Base-by-base conservation (phyloP, 2,329 filamentous ascomycete genomes). In the Aspergillus spinulosporus region DNA sequence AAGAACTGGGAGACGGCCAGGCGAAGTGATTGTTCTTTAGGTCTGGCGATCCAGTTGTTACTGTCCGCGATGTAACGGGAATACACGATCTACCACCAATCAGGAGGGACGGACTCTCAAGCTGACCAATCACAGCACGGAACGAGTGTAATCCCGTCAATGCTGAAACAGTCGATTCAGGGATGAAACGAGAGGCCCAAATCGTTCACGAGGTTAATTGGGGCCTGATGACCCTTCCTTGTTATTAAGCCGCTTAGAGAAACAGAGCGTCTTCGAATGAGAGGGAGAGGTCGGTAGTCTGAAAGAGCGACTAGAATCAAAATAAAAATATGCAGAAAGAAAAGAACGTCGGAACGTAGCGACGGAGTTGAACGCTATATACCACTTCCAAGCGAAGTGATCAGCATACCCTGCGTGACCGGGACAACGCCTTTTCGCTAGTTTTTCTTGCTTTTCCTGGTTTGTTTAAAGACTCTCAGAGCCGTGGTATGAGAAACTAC, bases 161-260 rank as follows among this genome's bases (percentile, higher is more conserved):
- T 26, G 49, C 36, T 57, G 55, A 57, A 57, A 57, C 55, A 40
- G 44, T 21, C 34, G 32, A 40, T 39, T 50, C 49, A 53, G 45
- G 50, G 55, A 53, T 57, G 55, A 53, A 57, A 57, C 55, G 15
- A 48, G 8, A 14, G 11, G 28, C 46, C 39, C 21, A 31, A 57
- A 12, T 42, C 48, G 48, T 36, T 48, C 31, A 40, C 31, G 15
- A 8, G 49, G 21, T 31, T 42, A 45, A 57, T 57, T 53, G 55
- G 55, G 43, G 32, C 42, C 50, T 6, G 34, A 47, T 52, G 42
- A 52, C 39, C 50, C 50, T 46, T 39, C 12, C 46, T 39, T 46
- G 45, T 47, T 52, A 52, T 21, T 9, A 37, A 12, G 36, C 37
- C 15, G 31, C 31, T 12, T 15, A 36, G n/a, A 28, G 39, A 21